A percentile compares a stretch with the other conserved stretches of the same genome.
phyloP scores from a whole-genome alignment of 352 stramenopile genomes.

The Globisporangium uncinulatum region DNA sequence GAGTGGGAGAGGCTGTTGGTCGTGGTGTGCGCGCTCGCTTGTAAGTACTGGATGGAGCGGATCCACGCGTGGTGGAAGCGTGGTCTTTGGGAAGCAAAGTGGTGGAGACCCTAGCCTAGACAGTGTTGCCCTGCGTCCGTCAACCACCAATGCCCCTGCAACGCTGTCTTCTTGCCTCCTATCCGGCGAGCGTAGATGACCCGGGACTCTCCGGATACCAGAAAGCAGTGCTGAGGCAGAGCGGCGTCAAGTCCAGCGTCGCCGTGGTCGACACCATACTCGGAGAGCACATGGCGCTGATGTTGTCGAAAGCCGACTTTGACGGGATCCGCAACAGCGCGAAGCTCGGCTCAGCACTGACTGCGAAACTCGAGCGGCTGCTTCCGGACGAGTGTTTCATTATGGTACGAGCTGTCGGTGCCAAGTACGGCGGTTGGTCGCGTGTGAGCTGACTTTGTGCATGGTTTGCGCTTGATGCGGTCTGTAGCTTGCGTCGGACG shows the following conservation, averaged over 20 bases:
- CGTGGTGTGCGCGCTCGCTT: slow-evolving; percentile 14
- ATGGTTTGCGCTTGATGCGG: too few species aligned
- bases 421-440: not conserved
- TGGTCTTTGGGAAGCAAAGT: too few species aligned
- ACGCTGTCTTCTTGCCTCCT: not conserved
- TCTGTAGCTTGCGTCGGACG: slow-evolving; percentile 32
- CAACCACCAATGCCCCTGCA: too few species aligned
- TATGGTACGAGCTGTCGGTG: slow-evolving; percentile 24
- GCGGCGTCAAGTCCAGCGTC: slow-evolving; percentile 17
- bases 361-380: slow-evolving; percentile 22
- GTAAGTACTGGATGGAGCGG: slow-evolving; percentile 9
- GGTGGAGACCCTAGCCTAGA: slow-evolving; percentile 10
- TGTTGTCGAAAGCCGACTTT: slow-evolving; percentile 45
- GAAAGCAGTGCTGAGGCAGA: slow-evolving; percentile 22
- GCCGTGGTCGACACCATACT: slow-evolving; percentile 32
- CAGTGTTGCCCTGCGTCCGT: too few species aligned
- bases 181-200: slow-evolving; percentile 1
- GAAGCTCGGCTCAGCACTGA: not conserved
- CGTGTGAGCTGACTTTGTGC: not conserved
- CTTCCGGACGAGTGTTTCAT: slow-evolving; percentile 32
- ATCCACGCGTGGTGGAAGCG: not conserved
- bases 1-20: slow-evolving; percentile 17
- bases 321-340: slow-evolving; percentile 11
- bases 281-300: slow-evolving; percentile 20
- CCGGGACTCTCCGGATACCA: slow-evolving; percentile 19